Evolutionary conservation across 2,329 filamentous ascomycete genomes (phyloP).

Genomic region (Westerdykella aurantiaca): DNA sequence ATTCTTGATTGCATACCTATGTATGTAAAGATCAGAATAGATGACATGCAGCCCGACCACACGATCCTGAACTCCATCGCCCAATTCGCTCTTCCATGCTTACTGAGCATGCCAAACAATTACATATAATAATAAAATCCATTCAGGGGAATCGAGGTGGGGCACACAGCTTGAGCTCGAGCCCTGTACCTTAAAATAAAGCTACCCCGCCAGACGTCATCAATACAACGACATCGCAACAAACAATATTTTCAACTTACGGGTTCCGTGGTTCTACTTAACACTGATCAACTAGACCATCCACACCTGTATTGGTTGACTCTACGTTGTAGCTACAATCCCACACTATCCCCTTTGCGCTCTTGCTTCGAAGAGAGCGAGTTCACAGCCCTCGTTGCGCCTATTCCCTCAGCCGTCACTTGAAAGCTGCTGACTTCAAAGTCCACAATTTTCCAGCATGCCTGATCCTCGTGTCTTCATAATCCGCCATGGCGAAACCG

Average conservation of each 20-base stretch:
- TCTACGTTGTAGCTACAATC: background rate
- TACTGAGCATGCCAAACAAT: no score
- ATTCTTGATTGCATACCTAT: no score
- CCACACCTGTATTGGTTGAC: background rate
- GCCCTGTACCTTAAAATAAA: background rate
- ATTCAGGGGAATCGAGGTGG: no score
- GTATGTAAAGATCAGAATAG: no score
- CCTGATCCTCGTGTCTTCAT: slow-evolving; percentile 48
- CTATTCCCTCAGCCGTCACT: background rate
- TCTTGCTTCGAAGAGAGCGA: background rate
- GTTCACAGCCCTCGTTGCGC: background rate
- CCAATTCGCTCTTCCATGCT: no score
- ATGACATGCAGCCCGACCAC: no score
- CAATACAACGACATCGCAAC: background rate
- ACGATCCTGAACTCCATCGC: no score
- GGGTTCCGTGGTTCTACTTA: background rate
- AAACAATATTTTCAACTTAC: background rate
- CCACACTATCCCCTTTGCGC: background rate
- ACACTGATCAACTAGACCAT: background rate
- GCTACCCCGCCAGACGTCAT: background rate
- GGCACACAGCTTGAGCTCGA: no score
- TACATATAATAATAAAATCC: no score
- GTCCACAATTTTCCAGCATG: slow-evolving; percentile 19
- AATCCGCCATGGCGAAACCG: slow-evolving; percentile 82
- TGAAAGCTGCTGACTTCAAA: background rate